Evolutionary conservation across 495 filamentous ascomycete genomes (phyloP).

Genomic region (Neurospora sp.): DNA sequence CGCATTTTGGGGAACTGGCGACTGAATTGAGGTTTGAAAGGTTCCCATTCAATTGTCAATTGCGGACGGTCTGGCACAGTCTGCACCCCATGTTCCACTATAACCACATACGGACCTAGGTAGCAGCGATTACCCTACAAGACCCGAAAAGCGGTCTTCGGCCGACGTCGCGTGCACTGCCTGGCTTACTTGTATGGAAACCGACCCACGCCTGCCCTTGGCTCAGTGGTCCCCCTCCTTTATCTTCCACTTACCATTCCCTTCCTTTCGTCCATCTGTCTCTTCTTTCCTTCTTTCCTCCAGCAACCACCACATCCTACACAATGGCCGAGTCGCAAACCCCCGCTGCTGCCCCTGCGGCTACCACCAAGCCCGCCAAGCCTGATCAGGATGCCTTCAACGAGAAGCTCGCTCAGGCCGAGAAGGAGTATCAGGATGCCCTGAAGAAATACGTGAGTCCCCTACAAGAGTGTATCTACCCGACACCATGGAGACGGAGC

Average conservation of each 20-base stretch:
- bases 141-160: neutral
- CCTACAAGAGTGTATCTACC: neutral
- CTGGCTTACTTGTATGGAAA: neutral
- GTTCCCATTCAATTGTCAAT: neutral
- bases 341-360: constrained; percentile 38
- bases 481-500: neutral
- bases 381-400: constrained; percentile 65
- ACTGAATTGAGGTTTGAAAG: neutral
- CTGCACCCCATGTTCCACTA: neutral
- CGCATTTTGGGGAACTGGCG: neutral
- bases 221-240: neutral
- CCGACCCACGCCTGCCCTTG: neutral
- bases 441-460: constrained; percentile 68
- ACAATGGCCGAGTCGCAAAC: constrained; percentile 34
- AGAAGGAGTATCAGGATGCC: constrained; percentile 69
- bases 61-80: neutral
- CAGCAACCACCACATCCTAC: neutral
- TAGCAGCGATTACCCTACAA: neutral
- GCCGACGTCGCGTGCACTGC: neutral
- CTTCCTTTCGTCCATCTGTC: neutral
- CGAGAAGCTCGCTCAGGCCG: constrained; percentile 58
- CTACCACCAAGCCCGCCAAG: constrained; percentile 52
- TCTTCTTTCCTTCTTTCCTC: constrained; percentile 2
- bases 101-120: neutral
- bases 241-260: neutral